phyloP scores from a whole-genome alignment of 2,329 filamentous ascomycete species.

The Ilyonectria sp. region DNA sequence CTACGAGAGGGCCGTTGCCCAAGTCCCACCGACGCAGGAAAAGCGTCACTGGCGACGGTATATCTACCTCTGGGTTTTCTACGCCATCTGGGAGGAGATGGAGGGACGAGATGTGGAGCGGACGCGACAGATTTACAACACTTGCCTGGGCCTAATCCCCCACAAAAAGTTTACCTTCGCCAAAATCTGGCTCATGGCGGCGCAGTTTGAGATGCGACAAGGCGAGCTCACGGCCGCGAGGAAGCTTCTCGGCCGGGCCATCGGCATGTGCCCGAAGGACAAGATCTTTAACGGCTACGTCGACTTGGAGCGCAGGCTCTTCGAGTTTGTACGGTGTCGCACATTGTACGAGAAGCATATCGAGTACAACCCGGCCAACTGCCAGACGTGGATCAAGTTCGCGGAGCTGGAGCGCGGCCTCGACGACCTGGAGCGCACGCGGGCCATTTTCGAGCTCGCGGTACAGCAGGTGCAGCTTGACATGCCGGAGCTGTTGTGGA shows the following conservation, averaged over 20 bases:
- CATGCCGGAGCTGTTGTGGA: conserved; percentile 98
- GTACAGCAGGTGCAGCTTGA: conserved; percentile 87
- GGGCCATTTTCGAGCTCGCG: conserved; percentile 93
- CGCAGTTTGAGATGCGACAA: conserved; percentile 93
- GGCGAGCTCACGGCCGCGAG: conserved; percentile 84
- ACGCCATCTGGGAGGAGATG: conserved; percentile 94
- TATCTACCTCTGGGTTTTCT: conserved; percentile 98
- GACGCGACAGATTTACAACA: conserved; percentile 90
- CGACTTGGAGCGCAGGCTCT: conserved; percentile 91
- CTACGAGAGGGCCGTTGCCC: conserved; percentile 95
- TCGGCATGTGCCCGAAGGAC: conserved; percentile 97
- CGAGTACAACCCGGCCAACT: conserved; percentile 91
- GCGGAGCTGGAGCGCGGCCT: conserved; percentile 93
- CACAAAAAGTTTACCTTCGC: conserved; percentile 98
- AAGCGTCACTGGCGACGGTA: conserved; percentile 98
- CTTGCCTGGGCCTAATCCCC: conserved; percentile 88
- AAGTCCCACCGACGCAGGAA: conserved; percentile 94
- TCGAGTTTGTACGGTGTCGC: conserved; percentile 93
- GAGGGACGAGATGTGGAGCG: conserved; percentile 84
- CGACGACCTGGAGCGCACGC: conserved; percentile 88
- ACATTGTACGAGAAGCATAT: conserved; percentile 95
- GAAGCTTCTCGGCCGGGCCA: conserved; percentile 90
- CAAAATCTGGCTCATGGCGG: conserved; percentile 95
- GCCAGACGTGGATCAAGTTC: conserved; percentile 96
- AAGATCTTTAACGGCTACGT: conserved; percentile 96